Evolutionary conservation across 192 early-diverging fungal species (phyloP).

Genomic region (Allomyces macrogynus): DNA sequence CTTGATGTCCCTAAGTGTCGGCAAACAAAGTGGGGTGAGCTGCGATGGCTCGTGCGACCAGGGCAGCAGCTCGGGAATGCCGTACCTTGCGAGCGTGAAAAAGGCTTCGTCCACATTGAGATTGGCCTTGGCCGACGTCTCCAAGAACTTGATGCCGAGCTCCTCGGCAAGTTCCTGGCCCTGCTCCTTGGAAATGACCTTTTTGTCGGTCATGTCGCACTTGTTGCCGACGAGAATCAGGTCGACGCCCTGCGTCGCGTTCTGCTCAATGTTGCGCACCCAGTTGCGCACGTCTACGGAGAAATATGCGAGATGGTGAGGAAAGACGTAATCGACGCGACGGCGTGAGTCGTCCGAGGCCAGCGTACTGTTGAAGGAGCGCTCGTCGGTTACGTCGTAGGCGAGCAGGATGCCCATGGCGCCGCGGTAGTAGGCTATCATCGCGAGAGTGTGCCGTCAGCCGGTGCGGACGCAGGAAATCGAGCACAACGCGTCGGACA

Average conservation of each 20-base stretch:
- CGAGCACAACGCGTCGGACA: not conserved
- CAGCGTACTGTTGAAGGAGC: constrained; percentile 75
- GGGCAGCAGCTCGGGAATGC: too few species aligned
- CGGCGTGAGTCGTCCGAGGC: too few species aligned
- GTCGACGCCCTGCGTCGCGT: constrained; percentile 96
- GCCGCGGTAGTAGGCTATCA: constrained; percentile 89
- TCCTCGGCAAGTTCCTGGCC: constrained; percentile 53
- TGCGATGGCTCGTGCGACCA: too few species aligned
- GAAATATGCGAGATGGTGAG: not conserved
- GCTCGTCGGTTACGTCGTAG: constrained; percentile 97
- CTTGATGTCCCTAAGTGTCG: constrained; percentile 68
- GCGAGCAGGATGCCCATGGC: constrained; percentile 97
- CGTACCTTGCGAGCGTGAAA: constrained; percentile 45
- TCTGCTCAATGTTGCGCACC: constrained; percentile 99
- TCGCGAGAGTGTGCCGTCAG: too few species aligned
- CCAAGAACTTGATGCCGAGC: constrained; percentile 64
- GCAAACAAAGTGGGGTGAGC: too few species aligned
- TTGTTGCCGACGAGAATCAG: constrained; percentile 91
- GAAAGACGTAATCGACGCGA: too few species aligned
- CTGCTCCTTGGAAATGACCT: constrained; percentile 70
- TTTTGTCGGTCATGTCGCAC: constrained; percentile 61
- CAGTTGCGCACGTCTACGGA: constrained; percentile 85
- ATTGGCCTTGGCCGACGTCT: constrained; percentile 75
- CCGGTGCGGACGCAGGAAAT: not conserved
- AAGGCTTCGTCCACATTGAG: constrained; percentile 82